A percentile compares a stretch with the other conserved stretches of the same genome.
Conservation (phyloP, 176 grass and related monocot species). For the Rhipidocladum racemiflorum region DNA sequence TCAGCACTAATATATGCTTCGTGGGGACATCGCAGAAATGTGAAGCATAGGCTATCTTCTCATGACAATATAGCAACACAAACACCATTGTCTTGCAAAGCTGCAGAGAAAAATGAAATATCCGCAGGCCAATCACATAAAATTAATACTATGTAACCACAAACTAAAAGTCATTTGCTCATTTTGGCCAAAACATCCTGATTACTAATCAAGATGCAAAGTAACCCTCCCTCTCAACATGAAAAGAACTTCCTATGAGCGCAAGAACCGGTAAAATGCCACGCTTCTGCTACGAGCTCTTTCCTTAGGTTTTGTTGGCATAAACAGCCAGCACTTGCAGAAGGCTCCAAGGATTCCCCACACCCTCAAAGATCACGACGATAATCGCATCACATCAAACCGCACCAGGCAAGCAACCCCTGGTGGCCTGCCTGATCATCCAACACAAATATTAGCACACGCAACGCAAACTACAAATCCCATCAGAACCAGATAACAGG, state of each 20-base stretch:
- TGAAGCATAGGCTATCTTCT: neutral
- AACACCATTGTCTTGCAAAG: neutral
- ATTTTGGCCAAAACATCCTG: neutral
- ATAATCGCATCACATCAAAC: neutral
- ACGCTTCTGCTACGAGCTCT: neutral
- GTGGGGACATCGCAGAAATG: neutral
- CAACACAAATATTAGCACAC: neutral
- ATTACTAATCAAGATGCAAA: neutral
- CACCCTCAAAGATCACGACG: neutral
- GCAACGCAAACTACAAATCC: neutral
- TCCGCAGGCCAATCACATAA: neutral
- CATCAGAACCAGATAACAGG: slow-evolving; percentile 1
- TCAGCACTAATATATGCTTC: neutral
- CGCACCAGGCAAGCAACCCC: neutral
- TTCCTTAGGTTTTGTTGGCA: neutral
- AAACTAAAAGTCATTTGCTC: neutral
- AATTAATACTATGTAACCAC: neutral
- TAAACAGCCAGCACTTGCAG: neutral
- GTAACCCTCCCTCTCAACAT: neutral
- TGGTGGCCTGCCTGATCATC: neutral
- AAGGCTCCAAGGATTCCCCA: neutral
- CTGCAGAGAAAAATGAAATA: neutral
- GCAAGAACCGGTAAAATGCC: neutral
- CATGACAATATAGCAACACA: neutral
- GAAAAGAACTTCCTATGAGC: neutral